phyloP scores from a whole-genome alignment of 495 filamentous ascomycete species.

The Penicillium daleae region DNA sequence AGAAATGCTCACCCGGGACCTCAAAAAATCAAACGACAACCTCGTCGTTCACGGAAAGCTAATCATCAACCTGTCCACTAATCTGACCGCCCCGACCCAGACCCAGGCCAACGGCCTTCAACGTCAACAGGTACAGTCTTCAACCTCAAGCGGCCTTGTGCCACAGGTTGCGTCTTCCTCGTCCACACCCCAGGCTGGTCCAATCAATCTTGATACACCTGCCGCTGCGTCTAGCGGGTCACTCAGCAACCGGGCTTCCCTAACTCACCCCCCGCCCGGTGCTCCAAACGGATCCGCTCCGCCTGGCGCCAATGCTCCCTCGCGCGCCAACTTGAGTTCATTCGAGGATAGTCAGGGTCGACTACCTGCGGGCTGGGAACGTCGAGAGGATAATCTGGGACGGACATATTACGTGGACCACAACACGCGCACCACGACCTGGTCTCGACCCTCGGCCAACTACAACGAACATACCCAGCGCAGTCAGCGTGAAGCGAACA shows the following conservation, averaged over 20 bases:
- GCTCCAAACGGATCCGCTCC: conserved; percentile 45
- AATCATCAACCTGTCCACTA: conserved; percentile 93
- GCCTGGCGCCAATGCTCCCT: conserved; percentile 44
- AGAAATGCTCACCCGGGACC: conserved; percentile 98
- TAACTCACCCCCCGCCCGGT: conserved; percentile 36
- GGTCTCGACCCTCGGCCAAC: conserved; percentile 82
- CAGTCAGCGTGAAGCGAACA: conserved; percentile 80
- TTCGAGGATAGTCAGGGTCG: conserved; percentile 95
- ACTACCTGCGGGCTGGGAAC: conserved; percentile 92
- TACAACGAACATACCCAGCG: conserved; percentile 80
- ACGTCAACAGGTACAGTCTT: conserved; percentile 42
- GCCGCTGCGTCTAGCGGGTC: conserved; percentile 41
- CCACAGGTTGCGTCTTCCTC: conserved; percentile 40
- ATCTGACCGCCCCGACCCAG: conserved; percentile 64
- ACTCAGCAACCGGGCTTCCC: conserved; percentile 46
- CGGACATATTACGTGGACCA: conserved; percentile 99
- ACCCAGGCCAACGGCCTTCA: conserved; percentile 43
- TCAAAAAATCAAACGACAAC: conserved; percentile 98
- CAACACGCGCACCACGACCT: conserved; percentile 95
- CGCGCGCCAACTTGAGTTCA: conserved; percentile 72
- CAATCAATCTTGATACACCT: conserved; percentile 38
- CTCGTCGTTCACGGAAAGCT: conserved; percentile 96
- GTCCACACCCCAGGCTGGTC: conserved; percentile 34
- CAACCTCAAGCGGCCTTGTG: conserved; percentile 47
- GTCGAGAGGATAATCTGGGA: conserved; percentile 92